Evolutionary conservation across 1,139 yeast species (phyloP), one percentile per base, ranked within the genome.

Genomic region (Kazachstania sp.): DNA sequence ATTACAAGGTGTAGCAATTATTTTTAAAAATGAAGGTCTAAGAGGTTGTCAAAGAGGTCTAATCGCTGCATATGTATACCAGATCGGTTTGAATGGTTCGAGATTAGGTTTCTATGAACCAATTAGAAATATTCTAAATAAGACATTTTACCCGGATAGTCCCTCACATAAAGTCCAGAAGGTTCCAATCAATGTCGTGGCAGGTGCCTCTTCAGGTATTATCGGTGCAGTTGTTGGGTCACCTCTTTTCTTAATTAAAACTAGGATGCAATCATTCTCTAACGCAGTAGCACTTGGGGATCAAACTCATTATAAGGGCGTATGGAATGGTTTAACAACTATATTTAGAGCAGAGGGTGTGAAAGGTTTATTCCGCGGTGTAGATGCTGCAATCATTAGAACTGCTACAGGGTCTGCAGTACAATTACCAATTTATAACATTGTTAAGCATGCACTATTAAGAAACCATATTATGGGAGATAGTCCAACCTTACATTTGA

Each of bases 381-480:
- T 88, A 3, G 95, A 87, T 64, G 96, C 98, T 3, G 97, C 98
- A 1, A 78, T 88, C 41, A 70, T 92, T 53, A 78, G 98, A 67
- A 92, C 98, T 1, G 96, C 97, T 59, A 86, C 92, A 44, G 98
- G 98, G 2, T 90, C 97, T 11, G 77, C 95, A 35, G 97, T 88
- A 30, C 98, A 92, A 70, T 72, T 92, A 58, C 97, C 98, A 15
- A 79, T 88, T 44, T 92, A 92, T 69, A 85, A 83, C 66, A 77
- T 78, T 54, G 79, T 90, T 46, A 92, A 92, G 66, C 69, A 74
- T 53, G 72, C 78, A 54, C 60, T 78, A 38, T 49, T 61, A 11
- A 63, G 68, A 23, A 66, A 79, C 51, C 69, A 79, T 44, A 60
- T 81, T 15, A 69, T 77, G 47, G 71, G 73, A 8, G 82, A 83